These are phyloP conservation scores for Periconia sp. DNA, from an alignment of 2,329 filamentous ascomycete genomes.

Conservation along the genomic window DNA sequence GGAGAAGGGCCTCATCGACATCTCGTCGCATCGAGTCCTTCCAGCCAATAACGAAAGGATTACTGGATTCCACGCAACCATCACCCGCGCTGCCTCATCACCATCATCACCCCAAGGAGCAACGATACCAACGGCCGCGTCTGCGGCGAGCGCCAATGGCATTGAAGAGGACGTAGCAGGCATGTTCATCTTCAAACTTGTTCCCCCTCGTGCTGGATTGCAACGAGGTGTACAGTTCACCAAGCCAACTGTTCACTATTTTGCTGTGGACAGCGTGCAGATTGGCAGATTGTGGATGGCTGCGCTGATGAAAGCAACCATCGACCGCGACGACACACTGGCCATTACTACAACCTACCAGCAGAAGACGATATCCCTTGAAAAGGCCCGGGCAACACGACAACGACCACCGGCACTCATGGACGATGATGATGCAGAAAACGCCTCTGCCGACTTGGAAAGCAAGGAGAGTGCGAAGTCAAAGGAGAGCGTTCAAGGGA, in stretches of 20 bases:
- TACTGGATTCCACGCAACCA: conserved; percentile 86
- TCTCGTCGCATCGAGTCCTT: conserved; percentile 95
- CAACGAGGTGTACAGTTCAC: conserved; percentile 96
- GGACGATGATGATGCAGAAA: conserved; percentile 56
- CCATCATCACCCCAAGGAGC: conserved; percentile 62
- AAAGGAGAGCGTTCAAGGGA: conserved; percentile 44
- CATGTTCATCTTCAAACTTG: conserved; percentile 97
- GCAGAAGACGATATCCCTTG: conserved; percentile 92
- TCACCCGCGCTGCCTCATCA: conserved; percentile 82
- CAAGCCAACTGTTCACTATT: conserved; percentile 96
- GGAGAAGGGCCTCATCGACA: conserved; percentile 96
- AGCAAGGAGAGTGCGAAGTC: conserved; percentile 36
- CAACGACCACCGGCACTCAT: conserved; percentile 90
- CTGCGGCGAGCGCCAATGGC: conserved; percentile 42
- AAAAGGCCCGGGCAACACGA: conserved; percentile 85
- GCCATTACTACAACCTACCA: conserved; percentile 91
- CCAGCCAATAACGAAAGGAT: conserved; percentile 90
- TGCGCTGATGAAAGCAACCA: conserved; percentile 97
- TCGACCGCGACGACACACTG: conserved; percentile 82
- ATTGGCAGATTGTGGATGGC: conserved; percentile 97
- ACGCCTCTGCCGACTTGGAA: conserved; percentile 29
- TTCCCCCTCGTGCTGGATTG: conserved; percentile 85
- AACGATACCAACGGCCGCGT: conserved; percentile 47
- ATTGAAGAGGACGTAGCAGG: conserved; percentile 58
- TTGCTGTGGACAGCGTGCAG: conserved; percentile 89